Conservation (phyloP, 371 early-diverging fungal species). For the Mortierella sp. region DNA sequence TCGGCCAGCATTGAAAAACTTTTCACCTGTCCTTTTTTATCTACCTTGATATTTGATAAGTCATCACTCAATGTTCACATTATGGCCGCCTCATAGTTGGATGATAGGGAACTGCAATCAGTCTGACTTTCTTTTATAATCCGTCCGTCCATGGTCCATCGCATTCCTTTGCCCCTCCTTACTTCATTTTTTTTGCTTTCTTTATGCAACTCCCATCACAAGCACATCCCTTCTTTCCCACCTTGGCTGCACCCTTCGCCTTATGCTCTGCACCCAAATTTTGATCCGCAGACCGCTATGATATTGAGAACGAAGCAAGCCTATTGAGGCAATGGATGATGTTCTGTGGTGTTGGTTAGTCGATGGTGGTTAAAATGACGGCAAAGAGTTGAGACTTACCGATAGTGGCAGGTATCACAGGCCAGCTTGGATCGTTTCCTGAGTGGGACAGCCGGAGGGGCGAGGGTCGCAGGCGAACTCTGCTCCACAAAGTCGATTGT, state of each 20-base stretch:
- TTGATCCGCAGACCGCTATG: conserved; percentile 14
- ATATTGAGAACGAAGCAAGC: not conserved
- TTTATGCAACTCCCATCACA: not conserved
- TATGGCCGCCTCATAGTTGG: too few relatives aligned
- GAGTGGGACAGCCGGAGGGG: conserved; percentile 31
- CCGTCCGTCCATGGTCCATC: not conserved
- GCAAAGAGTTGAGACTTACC: conserved; percentile 24
- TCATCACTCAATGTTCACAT: not conserved
- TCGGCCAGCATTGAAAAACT: not conserved
- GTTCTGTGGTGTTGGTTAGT: not conserved
- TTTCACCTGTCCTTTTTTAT: not conserved
- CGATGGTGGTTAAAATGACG: not conserved
- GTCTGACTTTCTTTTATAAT: conserved; percentile 5
- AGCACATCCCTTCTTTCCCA: conserved; percentile 3
- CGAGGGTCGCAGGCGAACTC: conserved; percentile 24
- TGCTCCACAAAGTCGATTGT: conserved; percentile 23
- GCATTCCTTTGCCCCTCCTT: not conserved
- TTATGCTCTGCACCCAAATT: not conserved
- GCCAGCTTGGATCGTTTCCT: conserved; percentile 54
- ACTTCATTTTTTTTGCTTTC: not conserved
- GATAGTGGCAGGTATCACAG: conserved; percentile 57
- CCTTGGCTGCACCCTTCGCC: not conserved
- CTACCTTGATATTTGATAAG: not conserved
- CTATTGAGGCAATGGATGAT: not conserved
- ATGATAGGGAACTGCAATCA: not conserved